Percentiles rank a stretch among this genome's conserved stretches.
Conservation (phyloP, 2,329 filamentous ascomycete species). For the Sclerotinia borealis region DNA sequence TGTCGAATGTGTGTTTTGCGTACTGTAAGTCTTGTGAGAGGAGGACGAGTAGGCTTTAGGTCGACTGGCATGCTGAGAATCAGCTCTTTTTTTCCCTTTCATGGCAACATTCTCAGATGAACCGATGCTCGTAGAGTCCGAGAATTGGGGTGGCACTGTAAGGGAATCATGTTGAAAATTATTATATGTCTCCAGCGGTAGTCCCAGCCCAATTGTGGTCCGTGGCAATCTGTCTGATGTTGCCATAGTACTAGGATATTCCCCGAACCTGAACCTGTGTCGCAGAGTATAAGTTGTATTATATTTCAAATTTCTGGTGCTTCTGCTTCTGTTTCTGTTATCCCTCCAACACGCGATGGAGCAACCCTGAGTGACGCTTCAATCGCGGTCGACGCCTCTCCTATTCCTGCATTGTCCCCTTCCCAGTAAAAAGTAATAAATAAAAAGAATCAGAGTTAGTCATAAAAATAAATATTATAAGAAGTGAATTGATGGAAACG, state of each 20-base stretch:
- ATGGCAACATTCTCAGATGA: constrained; percentile 24
- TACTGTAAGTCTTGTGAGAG: constrained; percentile 16
- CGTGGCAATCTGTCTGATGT: constrained; percentile 16
- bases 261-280: constrained; percentile 3
- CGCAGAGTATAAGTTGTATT: neutral
- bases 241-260: constrained; percentile 15
- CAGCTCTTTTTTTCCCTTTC: constrained; percentile 19
- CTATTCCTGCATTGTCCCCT: neutral
- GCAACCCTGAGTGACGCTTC: constrained; percentile 9
- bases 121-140: constrained; percentile 20
- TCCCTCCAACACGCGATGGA: constrained; percentile 10
- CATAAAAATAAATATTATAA: neutral
- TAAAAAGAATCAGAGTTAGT: neutral
- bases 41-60: constrained; percentile 25
- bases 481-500: neutral
- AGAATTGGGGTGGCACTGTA: constrained; percentile 15
- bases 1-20: constrained; percentile 24
- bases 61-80: constrained; percentile 14
- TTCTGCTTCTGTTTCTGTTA: too few species aligned
- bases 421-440: neutral
- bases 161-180: constrained; percentile 24
- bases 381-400: constrained; percentile 8
- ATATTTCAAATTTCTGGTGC: neutral
- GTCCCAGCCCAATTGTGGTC: constrained; percentile 15
- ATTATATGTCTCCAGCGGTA: constrained; percentile 22